These are phyloP conservation scores for Aspergillus amoenus DNA, from an alignment of 2,329 filamentous ascomycete genomes.

Conservation along the genomic window DNA sequence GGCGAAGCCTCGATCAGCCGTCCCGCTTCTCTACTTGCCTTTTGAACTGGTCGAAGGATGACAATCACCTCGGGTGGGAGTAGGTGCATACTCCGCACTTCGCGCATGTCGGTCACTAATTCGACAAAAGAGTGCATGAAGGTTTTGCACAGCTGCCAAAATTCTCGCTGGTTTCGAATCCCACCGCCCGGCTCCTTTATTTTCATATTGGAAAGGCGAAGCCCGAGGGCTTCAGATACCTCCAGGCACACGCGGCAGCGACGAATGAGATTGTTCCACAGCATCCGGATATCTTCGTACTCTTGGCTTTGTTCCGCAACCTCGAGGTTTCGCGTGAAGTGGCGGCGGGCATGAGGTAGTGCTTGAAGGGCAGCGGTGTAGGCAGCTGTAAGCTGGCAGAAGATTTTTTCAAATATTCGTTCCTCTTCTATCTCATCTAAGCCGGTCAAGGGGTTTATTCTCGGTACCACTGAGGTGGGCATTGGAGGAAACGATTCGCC, in stretches of 20 bases:
- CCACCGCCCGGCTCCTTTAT: conserved; percentile 78
- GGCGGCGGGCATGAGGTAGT: conserved; percentile 67
- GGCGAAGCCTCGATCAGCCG: conserved; percentile 67
- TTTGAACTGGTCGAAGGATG: conserved; percentile 77
- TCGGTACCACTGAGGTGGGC: conserved; percentile 47
- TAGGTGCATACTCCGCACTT: conserved; percentile 48
- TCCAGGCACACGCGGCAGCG: conserved; percentile 70
- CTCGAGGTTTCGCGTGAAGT: conserved; percentile 65
- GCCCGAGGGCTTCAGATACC: conserved; percentile 70
- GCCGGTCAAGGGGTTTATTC: conserved; percentile 58
- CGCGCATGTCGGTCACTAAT: conserved; percentile 47
- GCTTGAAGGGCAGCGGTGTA: conserved; percentile 71
- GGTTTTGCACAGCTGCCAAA: conserved; percentile 69
- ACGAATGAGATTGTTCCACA: conserved; percentile 70
- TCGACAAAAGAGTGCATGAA: conserved; percentile 51
- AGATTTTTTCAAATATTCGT: conserved; percentile 77
- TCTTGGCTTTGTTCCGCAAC: conserved; percentile 61
- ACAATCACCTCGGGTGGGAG: conserved; percentile 66
- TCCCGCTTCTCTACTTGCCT: conserved; percentile 76
- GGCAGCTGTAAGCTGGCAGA: conserved; percentile 70
- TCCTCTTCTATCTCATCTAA: conserved; percentile 72
- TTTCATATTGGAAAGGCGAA: conserved; percentile 74
- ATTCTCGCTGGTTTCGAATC: conserved; percentile 56
- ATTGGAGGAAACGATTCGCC: conserved; percentile 70
- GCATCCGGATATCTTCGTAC: conserved; percentile 59